phyloP scores from a whole-genome alignment of 305 asterid genomes.

The Caryopteris hybrid region DNA sequence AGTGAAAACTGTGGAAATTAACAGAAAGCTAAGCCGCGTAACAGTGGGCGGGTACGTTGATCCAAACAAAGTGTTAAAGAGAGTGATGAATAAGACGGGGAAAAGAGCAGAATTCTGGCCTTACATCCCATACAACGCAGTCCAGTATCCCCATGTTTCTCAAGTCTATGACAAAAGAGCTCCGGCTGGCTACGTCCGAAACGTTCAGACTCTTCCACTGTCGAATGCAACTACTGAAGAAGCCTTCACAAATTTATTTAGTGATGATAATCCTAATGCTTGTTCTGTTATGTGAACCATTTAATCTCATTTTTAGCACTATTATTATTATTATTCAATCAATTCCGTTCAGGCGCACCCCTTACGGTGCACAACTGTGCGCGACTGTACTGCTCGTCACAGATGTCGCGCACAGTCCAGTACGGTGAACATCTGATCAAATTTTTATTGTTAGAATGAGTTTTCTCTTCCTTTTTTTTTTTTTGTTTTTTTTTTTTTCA shows the following conservation, averaged over 20 bases:
- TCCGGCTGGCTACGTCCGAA: conserved; percentile 74
- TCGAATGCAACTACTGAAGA: conserved; percentile 54
- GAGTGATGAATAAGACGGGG: conserved; percentile 73
- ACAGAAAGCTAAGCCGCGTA: conserved; percentile 68
- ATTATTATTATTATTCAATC: too few species aligned
- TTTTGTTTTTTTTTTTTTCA: too few species aligned
- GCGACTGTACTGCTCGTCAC: too few species aligned
- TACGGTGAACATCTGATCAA: too few species aligned
- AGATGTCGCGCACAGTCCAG: too few species aligned
- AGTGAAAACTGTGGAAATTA: conserved; percentile 63
- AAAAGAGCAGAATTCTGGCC: conserved; percentile 97
- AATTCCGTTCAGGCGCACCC: too few species aligned
- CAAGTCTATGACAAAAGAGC: conserved; percentile 82
- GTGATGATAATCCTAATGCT: conserved; percentile 89
- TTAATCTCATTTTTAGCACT: too few species aligned
- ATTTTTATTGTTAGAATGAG: too few species aligned
- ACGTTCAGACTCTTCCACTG: conserved; percentile 42
- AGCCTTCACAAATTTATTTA: conserved; percentile 52
- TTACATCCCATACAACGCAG: conserved; percentile 65
- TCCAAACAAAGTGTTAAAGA: conserved; percentile 65
- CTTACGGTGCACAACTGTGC: too few species aligned
- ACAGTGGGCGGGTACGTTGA: conserved; percentile 73
- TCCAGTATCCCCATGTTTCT: conserved; percentile 56
- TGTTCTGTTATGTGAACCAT: conserved; percentile 67
- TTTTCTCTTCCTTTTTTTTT: too few species aligned